phyloP scores from a whole-genome alignment of 805 yeast genomes.

The Pichia phayaonensis region DNA sequence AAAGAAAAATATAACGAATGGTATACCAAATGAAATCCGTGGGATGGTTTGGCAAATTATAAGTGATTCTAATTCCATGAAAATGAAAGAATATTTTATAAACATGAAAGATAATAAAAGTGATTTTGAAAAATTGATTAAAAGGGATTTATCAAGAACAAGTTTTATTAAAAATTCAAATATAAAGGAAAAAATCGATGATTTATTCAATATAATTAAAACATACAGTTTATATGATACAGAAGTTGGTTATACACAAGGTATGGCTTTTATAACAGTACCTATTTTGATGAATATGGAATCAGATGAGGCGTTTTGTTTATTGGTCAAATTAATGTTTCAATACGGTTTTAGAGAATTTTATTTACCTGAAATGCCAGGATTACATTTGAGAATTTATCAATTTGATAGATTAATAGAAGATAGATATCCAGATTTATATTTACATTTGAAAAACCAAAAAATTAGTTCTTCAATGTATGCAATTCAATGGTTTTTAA shows the following conservation, averaged over 20 bases:
- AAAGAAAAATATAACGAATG: conserved; percentile 54
- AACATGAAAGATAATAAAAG: conserved; percentile 41
- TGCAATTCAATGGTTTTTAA: conserved; percentile 96
- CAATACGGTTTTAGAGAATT: conserved; percentile 72
- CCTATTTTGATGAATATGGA: conserved; percentile 76
- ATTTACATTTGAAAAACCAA: conserved; percentile 71
- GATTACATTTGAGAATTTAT: conserved; percentile 73
- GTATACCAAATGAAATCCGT: conserved; percentile 79
- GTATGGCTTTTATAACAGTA: conserved; percentile 89
- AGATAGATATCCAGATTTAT: conserved; percentile 62
- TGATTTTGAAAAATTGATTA: conserved; percentile 67
- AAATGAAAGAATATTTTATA: conserved; percentile 51
- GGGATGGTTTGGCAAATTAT: conserved; percentile 92
- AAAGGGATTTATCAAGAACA: conserved; percentile 78
- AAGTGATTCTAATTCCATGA: conserved; percentile 64
- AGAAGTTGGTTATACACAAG: conserved; percentile 96
- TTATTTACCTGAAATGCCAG: conserved; percentile 89
- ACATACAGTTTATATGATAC: conserved; percentile 81
- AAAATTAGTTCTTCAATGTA: conserved; percentile 92
- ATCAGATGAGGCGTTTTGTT: conserved; percentile 79
- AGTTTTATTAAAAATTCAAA: conserved; percentile 60
- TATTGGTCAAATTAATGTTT: conserved; percentile 76
- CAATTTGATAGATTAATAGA: conserved; percentile 88
- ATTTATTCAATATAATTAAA: conserved; percentile 67
- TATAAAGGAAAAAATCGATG: conserved; percentile 48